Base-by-base conservation (phyloP, 2,329 filamentous ascomycete species). In the Talaromyces sp. region DNA sequence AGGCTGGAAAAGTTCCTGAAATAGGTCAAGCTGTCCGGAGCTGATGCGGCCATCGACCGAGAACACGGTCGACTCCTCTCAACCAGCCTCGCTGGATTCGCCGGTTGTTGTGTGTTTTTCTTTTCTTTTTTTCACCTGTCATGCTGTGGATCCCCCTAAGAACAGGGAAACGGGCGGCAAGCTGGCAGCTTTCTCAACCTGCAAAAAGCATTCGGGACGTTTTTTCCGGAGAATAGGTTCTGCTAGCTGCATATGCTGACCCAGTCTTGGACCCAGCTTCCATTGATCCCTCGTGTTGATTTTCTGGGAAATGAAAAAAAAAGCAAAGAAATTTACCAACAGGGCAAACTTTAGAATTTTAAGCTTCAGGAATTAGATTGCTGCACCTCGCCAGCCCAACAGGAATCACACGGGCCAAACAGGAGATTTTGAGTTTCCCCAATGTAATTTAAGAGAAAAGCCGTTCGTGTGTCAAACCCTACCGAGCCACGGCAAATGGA, bases 171-270 rank as follows among this genome's bases (percentile, higher is more conserved):
- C 10, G 4, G 16, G 16, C 8, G 36, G 6, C 14, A 16, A 39
- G 56, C 47, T 47, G 46, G 47, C 43, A 22, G 30, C 36, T 47
- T 49, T 60, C 8, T 24, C 36, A 40, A 39, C 55, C 51, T 61
- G 55, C 54, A 13, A 27, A 17, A 60, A 55, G 51, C 51, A 58
- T 45, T 27, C 50, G 45, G 51, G 39, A 56, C 43, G 53, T 60
- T 57, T 29, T 40, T 35, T 50, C 47, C 41, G 40, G 40, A 53
- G 50, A 55, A 48, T 51, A 47, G 35, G 36, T 17, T 30, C 45
- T 51, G 20, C 33, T 49, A 32, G 43, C 39, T 54, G 47, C 50
- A 60, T 47, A 48, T 43, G n/a, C 41, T 46, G 43, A 46, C 43
- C 46, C 36, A 49, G 42, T 54, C n/a, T n/a, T 9, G 11, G 35